A percentile compares a stretch with the other conserved stretches of the same genome.
Evolutionary conservation across 805 yeast genomes (phyloP).

Genomic region (Candida peoriensis): DNA sequence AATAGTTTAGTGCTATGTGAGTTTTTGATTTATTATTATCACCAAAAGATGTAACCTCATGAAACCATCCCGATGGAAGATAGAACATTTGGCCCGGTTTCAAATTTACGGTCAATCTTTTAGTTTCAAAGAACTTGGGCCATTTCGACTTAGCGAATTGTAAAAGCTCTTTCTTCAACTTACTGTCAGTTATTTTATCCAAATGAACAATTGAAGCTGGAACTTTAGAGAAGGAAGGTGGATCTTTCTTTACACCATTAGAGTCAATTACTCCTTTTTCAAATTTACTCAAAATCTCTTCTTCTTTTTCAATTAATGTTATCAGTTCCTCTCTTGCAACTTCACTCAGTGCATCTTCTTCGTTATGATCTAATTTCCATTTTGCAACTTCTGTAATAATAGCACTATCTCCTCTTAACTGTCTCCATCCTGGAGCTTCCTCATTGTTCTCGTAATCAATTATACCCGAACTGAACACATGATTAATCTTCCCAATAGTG

Average conservation of each 20-base stretch:
- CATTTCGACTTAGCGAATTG: slow-evolving; percentile 36
- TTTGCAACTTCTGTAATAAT: slow-evolving; percentile 43
- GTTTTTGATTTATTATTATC: slow-evolving; percentile 20
- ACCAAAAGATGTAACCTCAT: slow-evolving; percentile 69
- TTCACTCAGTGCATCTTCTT: slow-evolving; percentile 15
- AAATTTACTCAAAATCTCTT: slow-evolving; percentile 13
- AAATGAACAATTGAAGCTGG: slow-evolving; percentile 62
- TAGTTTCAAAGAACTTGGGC: slow-evolving; percentile 42
- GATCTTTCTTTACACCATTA: slow-evolving; percentile 35
- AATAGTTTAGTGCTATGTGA: slow-evolving; percentile 67
- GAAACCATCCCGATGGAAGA: slow-evolving; percentile 79
- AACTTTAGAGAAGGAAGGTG: slow-evolving; percentile 62
- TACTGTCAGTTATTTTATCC: slow-evolving; percentile 40
- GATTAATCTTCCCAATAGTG: slow-evolving; percentile 59
- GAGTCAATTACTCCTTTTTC: slow-evolving; percentile 17
- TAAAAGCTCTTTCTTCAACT: slow-evolving; percentile 25
- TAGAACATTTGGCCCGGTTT: slow-evolving; percentile 63
- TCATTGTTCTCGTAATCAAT: slow-evolving; percentile 55
- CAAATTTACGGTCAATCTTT: slow-evolving; percentile 41
- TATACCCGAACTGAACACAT: slow-evolving; percentile 55
- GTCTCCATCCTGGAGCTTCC: slow-evolving; percentile 59
- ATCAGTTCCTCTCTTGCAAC: slow-evolving; percentile 22
- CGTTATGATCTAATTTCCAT: slow-evolving; percentile 34
- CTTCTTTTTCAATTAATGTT: slow-evolving; percentile 26
- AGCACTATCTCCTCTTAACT: slow-evolving; percentile 58